A percentile compares a stretch with the other conserved stretches of the same genome.
Evolutionary conservation across 2,329 filamentous ascomycete genomes (phyloP).

Genomic region (Aschersonia sp.): DNA sequence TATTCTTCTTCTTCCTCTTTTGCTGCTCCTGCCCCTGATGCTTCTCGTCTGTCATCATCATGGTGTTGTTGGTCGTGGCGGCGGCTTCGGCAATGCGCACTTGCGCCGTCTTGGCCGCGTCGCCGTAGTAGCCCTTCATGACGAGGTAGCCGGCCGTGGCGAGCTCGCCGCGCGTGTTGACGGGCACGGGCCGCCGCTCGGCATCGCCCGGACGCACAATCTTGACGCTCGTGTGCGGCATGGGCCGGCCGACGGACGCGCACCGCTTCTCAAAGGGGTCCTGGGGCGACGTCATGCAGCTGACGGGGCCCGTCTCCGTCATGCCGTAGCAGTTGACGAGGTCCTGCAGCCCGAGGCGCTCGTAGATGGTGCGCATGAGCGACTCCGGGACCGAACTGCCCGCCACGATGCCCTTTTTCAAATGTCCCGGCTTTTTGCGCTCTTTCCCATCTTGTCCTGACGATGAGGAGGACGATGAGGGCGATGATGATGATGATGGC

Average conservation of each 20-base stretch:
- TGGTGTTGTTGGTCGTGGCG: slow-evolving; percentile 15
- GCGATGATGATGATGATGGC: not conserved
- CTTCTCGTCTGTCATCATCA: too few relatives aligned
- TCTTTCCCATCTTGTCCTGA: not conserved
- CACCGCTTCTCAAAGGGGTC: slow-evolving; percentile 64
- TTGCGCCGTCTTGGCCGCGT: slow-evolving; percentile 52
- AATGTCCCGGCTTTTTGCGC: slow-evolving; percentile 10
- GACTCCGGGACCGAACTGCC: slow-evolving; percentile 73
- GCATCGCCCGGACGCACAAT: slow-evolving; percentile 55
- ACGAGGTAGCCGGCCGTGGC: slow-evolving; percentile 73
- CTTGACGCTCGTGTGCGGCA: slow-evolving; percentile 69
- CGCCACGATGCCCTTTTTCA: slow-evolving; percentile 84
- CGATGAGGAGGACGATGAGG: too few relatives aligned
- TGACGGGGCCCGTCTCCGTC: slow-evolving; percentile 75
- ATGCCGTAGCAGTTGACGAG: slow-evolving; percentile 93
- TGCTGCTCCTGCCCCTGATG: too few relatives aligned
- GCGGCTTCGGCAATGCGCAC: slow-evolving; percentile 33
- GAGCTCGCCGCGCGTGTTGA: slow-evolving; percentile 63
- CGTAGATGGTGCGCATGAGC: slow-evolving; percentile 65
- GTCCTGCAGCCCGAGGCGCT: slow-evolving; percentile 59
- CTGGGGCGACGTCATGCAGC: slow-evolving; percentile 66
- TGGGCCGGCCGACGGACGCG: slow-evolving; percentile 59
- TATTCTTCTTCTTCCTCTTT: not conserved
- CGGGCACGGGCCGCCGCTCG: slow-evolving; percentile 39
- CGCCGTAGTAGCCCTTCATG: slow-evolving; percentile 86